Evolutionary conservation across 2,329 filamentous ascomycete genomes (phyloP).

Genomic region (Neofusicoccum parvum): DNA sequence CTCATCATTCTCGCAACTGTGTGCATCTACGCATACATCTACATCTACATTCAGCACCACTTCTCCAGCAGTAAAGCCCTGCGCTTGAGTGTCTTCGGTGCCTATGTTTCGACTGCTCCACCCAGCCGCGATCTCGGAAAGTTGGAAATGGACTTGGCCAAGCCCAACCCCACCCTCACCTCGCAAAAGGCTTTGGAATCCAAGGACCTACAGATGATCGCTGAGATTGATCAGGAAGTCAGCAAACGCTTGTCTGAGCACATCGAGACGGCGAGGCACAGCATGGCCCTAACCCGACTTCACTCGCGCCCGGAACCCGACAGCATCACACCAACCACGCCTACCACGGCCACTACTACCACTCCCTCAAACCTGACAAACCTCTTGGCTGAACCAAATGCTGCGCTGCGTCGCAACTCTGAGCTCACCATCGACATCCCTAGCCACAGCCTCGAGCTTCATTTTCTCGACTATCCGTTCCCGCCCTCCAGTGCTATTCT

Average conservation of each 20-base stretch:
- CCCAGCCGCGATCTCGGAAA: background rate
- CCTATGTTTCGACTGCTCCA: background rate
- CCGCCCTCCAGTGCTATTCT: background rate
- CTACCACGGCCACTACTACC: background rate
- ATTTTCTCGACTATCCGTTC: background rate
- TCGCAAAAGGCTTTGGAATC: background rate
- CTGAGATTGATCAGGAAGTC: background rate
- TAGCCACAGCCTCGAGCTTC: background rate
- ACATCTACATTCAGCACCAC: slow-evolving; percentile 34
- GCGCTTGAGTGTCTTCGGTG: background rate
- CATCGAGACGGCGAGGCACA: background rate
- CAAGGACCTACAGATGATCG: background rate
- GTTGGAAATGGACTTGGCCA: background rate
- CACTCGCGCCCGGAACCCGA: background rate
- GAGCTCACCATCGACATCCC: background rate
- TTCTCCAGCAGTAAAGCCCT: slow-evolving; percentile 10
- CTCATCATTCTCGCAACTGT: slow-evolving; percentile 46
- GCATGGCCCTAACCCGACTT: background rate
- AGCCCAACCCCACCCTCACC: background rate
- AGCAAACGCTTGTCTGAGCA: background rate
- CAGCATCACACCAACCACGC: background rate
- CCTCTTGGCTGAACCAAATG: background rate
- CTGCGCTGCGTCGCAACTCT: background rate
- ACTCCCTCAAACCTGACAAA: background rate
- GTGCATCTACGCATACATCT: slow-evolving; percentile 48